Evolutionary conservation across 169 alveolate genomes (phyloP).

Genomic region (Eimeria brunetti): DNA sequence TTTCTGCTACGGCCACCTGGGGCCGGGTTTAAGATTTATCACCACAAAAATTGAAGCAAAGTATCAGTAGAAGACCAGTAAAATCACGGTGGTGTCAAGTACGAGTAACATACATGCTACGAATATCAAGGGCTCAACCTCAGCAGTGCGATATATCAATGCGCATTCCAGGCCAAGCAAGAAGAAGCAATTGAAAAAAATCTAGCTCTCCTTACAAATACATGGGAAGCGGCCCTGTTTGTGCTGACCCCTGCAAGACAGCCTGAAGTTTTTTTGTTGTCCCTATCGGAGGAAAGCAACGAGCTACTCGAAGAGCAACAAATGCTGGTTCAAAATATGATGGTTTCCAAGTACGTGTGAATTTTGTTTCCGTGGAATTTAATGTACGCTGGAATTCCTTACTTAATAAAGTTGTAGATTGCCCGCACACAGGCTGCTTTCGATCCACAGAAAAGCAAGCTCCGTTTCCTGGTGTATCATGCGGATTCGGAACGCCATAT

Average conservation of each 20-base stretch:
- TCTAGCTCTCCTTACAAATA: slow-evolving; percentile 91
- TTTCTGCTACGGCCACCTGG: not conserved
- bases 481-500: not conserved
- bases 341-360: slow-evolving; percentile 87
- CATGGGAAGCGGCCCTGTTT: slow-evolving; percentile 93
- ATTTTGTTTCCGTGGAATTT: not conserved
- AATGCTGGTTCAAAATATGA: slow-evolving; percentile 95
- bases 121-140: not conserved
- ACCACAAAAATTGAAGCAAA: not conserved
- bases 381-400: not conserved
- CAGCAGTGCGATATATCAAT: not conserved
- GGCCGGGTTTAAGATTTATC: not conserved
- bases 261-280: slow-evolving; percentile 92
- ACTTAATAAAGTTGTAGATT: not conserved
- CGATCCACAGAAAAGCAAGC: not conserved
- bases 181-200: slow-evolving; percentile 96
- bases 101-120: not conserved
- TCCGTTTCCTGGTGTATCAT: not conserved
- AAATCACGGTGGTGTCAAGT: not conserved
- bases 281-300: slow-evolving; percentile 95
- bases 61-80: not conserved
- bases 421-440: not conserved
- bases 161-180: slow-evolving; percentile 91
- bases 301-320: slow-evolving; percentile 97
- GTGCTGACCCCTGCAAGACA: slow-evolving; percentile 92